Evolutionary conservation across 169 alveolate species (phyloP).

Genomic region (Plasmodium cynomolgi): DNA sequence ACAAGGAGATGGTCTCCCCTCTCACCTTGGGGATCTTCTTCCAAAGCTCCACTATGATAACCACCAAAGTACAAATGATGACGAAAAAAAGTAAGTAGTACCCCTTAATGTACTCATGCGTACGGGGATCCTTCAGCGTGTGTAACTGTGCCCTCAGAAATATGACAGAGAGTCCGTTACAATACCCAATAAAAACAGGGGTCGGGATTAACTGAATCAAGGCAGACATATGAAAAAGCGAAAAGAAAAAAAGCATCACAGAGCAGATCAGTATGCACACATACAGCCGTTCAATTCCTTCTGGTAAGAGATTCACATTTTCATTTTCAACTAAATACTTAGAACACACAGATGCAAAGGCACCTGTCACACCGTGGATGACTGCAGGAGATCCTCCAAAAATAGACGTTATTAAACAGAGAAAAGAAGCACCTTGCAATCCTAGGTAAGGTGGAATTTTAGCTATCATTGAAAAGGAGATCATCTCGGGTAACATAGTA

Average conservation of each 20-base stretch:
- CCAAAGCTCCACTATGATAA: constrained; percentile 66
- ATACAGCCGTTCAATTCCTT: constrained; percentile 70
- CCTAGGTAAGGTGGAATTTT: constrained; percentile 86
- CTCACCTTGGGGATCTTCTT: constrained; percentile 69
- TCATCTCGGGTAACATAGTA: constrained; percentile 88
- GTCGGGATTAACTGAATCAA: constrained; percentile 86
- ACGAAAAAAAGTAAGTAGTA: constrained; percentile 40
- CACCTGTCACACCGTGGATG: constrained; percentile 86
- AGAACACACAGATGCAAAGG: constrained; percentile 83
- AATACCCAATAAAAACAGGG: constrained; percentile 86
- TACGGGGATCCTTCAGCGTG: constrained; percentile 80
- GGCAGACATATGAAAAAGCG: constrained; percentile 84
- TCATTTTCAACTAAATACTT: constrained; percentile 73
- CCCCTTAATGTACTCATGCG: constrained; percentile 81
- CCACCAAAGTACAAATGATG: constrained; percentile 55
- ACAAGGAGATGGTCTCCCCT: neutral
- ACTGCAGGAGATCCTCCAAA: constrained; percentile 88
- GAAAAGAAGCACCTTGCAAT: constrained; percentile 86
- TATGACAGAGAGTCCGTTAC: constrained; percentile 86
- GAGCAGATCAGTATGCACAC: constrained; percentile 81
- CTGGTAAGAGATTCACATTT: constrained; percentile 19
- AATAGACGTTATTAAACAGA: constrained; percentile 83
- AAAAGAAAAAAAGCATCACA: constrained; percentile 77
- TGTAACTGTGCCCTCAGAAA: constrained; percentile 87
- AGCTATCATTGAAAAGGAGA: constrained; percentile 86